Evolutionary conservation across 169 alveolate genomes (phyloP).

Genomic region (Cryptosporidium sp.): DNA sequence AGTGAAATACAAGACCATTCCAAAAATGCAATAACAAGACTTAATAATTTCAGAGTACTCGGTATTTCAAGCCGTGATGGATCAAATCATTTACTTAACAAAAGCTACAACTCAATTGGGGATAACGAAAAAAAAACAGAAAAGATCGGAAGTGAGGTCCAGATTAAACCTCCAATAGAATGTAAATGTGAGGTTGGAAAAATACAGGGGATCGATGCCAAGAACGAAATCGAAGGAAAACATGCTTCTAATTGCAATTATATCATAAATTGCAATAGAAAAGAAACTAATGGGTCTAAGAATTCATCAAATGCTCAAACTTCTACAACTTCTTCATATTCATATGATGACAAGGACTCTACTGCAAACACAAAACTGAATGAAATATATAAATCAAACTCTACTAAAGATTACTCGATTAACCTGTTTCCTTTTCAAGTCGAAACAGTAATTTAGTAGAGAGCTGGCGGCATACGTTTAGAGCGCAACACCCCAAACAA

Average conservation of each 20-base stretch:
- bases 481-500: neutral
- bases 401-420: neutral
- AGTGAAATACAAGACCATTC: constrained; percentile 20
- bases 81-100: neutral
- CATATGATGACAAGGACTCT: constrained; percentile 7
- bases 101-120: neutral
- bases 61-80: neutral
- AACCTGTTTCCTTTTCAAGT: constrained; percentile 12
- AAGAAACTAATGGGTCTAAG: neutral
- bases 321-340: constrained; percentile 22
- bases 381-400: constrained; percentile 12
- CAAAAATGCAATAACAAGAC: neutral
- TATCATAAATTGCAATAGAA: constrained; percentile 11
- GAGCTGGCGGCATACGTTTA: neutral
- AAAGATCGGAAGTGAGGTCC: constrained; percentile 2
- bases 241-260: neutral
- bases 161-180: neutral
- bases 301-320: constrained; percentile 16
- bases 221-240: neutral
- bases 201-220: neutral
- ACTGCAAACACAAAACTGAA: neutral
- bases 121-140: neutral
- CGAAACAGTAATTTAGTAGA: constrained; percentile 1
- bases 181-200: neutral
- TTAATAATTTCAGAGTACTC: neutral